These are phyloP conservation scores for Helicostylum pulchrum DNA, from an alignment of 192 early-diverging fungal species.

Conservation along the genomic window DNA sequence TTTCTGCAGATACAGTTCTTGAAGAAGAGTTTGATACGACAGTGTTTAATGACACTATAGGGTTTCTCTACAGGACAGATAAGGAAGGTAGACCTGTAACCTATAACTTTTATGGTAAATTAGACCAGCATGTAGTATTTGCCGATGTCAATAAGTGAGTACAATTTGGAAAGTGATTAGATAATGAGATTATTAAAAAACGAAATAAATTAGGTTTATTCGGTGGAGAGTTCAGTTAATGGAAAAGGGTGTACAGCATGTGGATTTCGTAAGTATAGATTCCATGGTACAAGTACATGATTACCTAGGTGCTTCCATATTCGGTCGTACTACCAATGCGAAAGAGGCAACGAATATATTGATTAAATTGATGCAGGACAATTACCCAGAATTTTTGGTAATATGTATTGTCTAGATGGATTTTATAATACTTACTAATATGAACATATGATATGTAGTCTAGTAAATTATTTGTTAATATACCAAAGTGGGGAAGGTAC, in stretches of 20 bases:
- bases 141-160: conserved; percentile 39
- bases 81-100: conserved; percentile 49
- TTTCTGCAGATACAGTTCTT: conserved; percentile 41
- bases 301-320: conserved; percentile 48
- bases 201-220: conserved; percentile 41
- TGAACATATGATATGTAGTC: conserved; percentile 8
- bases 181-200: neutral
- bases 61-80: conserved; percentile 49
- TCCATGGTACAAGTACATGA: conserved; percentile 63
- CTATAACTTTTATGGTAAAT: conserved; percentile 54
- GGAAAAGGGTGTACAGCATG: conserved; percentile 50
- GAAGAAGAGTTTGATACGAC: conserved; percentile 46
- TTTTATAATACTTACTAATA: neutral
- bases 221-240: conserved; percentile 63
- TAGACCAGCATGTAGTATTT: conserved; percentile 53
- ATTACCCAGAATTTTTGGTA: conserved; percentile 62
- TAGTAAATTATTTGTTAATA: conserved; percentile 54
- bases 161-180: neutral
- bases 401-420: neutral
- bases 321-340: conserved; percentile 46
- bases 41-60: conserved; percentile 40
- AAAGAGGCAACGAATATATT: conserved; percentile 48
- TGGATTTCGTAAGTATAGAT: conserved; percentile 56
- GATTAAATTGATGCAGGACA: conserved; percentile 55
- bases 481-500: conserved; percentile 48